Conservation (phyloP, 495 filamentous ascomycete species). For the Talaromyces trachyspermus region DNA sequence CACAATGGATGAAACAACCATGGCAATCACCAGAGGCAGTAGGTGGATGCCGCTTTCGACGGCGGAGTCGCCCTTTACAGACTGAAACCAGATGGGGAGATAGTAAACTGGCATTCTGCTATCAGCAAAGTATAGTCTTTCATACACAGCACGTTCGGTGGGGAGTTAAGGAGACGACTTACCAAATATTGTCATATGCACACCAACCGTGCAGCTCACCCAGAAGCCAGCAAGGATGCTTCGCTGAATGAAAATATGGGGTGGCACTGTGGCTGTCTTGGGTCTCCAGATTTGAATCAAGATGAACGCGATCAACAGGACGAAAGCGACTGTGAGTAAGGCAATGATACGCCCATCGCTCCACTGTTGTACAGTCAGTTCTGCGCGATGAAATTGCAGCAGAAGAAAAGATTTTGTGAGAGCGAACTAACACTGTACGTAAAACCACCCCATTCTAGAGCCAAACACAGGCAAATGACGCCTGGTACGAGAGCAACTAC, state of each 20-base stretch:
- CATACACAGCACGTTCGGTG: no score
- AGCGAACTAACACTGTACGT: constrained; percentile 15
- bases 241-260: constrained; percentile 26
- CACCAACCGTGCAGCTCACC: constrained; percentile 53
- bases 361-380: constrained; percentile 22
- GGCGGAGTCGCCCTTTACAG: constrained; percentile 20
- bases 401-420: background rate
- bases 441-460: constrained; percentile 44
- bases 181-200: constrained; percentile 66
- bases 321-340: constrained; percentile 26
- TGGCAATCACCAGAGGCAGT: constrained; percentile 50
- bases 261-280: constrained; percentile 38
- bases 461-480: constrained; percentile 44
- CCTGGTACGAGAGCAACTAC: constrained; percentile 39
- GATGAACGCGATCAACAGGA: constrained; percentile 22
- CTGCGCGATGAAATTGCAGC: constrained; percentile 37
- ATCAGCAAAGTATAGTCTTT: constrained; percentile 4
- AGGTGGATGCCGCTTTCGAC: constrained; percentile 21
- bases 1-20: constrained; percentile 33
- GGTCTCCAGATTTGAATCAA: constrained; percentile 22
- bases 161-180: constrained; percentile 59
- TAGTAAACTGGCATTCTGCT: constrained; percentile 28
- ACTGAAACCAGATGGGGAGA: constrained; percentile 30
- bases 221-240: constrained; percentile 20
- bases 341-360: constrained; percentile 28